phyloP scores from a whole-genome alignment of 2,329 filamentous ascomycete genomes.

The Diaporthe longicolla region DNA sequence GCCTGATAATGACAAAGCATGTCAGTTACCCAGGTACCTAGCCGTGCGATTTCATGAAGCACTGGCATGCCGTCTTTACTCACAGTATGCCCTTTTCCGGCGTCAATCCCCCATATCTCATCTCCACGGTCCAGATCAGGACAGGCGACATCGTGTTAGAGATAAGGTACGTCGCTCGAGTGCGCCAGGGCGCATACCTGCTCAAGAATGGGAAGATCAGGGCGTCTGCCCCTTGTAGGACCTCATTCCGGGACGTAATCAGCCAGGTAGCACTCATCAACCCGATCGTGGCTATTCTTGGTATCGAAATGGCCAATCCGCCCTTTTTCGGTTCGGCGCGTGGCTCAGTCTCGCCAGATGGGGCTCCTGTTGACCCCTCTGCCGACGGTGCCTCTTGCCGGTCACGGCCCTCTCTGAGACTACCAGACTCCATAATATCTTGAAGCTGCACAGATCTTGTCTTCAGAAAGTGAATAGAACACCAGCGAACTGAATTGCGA shows the following conservation, averaged over 20 bases:
- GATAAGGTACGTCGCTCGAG: conserved; percentile 5
- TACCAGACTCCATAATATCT: background rate
- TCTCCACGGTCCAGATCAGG: conserved; percentile 40
- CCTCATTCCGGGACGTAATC: background rate
- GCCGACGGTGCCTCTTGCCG: background rate
- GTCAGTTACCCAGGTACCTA: background rate
- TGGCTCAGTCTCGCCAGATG: too few species aligned
- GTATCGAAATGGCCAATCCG: conserved; percentile 14
- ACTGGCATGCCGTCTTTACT: conserved; percentile 4
- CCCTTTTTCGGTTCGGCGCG: background rate
- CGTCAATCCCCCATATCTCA: background rate
- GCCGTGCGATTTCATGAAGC: background rate
- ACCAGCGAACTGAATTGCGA: background rate
- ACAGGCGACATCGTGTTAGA: conserved; percentile 36
- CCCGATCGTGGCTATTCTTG: conserved; percentile 19
- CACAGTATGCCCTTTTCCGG: conserved; percentile 20
- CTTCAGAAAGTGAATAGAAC: too few species aligned
- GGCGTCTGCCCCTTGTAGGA: conserved; percentile 12
- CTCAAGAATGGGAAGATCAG: conserved; percentile 36
- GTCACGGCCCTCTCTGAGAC: background rate
- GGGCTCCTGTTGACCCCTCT: background rate
- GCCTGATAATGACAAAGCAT: background rate
- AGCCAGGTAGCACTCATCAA: conserved; percentile 15
- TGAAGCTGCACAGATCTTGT: too few species aligned
- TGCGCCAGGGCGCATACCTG: background rate